These are phyloP conservation scores for Populus pruinosa DNA, from an alignment of 345 rosid genomes.

Conservation along the genomic window DNA sequence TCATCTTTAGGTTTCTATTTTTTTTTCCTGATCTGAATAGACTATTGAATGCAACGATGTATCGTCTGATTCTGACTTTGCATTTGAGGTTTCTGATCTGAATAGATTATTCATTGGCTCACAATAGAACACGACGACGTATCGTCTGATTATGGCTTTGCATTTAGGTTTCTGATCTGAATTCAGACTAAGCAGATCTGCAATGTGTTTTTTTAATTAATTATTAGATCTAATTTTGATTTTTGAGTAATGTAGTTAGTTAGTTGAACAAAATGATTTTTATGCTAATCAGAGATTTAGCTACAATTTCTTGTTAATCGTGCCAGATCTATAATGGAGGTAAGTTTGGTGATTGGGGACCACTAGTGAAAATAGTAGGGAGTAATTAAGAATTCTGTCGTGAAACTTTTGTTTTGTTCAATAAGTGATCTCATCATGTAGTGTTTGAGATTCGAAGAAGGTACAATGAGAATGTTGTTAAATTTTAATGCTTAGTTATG, in stretches of 20 bases:
- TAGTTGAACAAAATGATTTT: background rate
- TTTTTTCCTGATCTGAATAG: too few species aligned
- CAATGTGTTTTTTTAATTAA: background rate
- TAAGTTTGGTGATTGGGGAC: background rate
- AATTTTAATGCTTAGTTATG: background rate
- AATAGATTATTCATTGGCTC: background rate
- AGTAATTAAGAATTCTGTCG: background rate
- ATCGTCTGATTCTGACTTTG: too few species aligned
- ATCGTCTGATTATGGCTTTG: background rate
- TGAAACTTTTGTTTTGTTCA: background rate
- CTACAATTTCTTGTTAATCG: too few species aligned
- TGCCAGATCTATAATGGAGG: background rate
- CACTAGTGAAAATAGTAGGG: background rate
- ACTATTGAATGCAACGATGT: too few species aligned
- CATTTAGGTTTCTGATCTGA: slow-evolving; percentile 4
- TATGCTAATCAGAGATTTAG: background rate
- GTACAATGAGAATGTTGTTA: background rate
- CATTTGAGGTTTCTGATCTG: background rate
- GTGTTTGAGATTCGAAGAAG: background rate
- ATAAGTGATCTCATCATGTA: background rate
- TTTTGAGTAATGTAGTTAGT: background rate
- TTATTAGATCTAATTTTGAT: background rate
- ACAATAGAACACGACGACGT: background rate
- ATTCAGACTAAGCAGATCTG: background rate
- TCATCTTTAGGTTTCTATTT: background rate